These are phyloP conservation scores for Pyrenophora graminea DNA, from an alignment of 2,329 filamentous ascomycete genomes.

Conservation along the genomic window DNA sequence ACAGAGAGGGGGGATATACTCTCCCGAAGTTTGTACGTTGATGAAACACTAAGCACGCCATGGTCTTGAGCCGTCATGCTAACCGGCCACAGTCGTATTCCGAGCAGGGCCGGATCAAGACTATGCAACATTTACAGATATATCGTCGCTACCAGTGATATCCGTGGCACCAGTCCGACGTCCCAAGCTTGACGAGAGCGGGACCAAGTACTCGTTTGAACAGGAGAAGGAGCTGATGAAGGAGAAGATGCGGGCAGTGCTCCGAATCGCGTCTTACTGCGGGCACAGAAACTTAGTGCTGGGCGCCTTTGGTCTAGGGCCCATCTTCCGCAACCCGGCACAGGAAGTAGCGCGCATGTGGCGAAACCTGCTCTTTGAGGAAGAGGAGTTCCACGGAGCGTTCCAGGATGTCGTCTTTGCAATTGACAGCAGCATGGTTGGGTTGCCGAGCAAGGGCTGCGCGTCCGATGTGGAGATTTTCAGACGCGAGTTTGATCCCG, in stretches of 20 bases:
- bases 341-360: constrained; percentile 52
- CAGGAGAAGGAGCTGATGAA: constrained; percentile 72
- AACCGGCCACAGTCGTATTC: constrained; percentile 62
- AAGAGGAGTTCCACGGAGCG: constrained; percentile 50
- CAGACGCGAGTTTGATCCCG: constrained; percentile 45
- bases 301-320: constrained; percentile 52
- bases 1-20: constrained; percentile 70
- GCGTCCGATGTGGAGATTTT: constrained; percentile 48
- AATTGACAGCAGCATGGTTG: constrained; percentile 46
- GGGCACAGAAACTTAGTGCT: constrained; percentile 48
- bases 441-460: constrained; percentile 36
- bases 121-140: constrained; percentile 50
- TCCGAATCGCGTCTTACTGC: constrained; percentile 65
- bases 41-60: constrained; percentile 17
- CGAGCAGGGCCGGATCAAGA: constrained; percentile 64
- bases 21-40: constrained; percentile 64
- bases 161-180: constrained; percentile 73
- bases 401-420: constrained; percentile 53
- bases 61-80: not conserved
- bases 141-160: constrained; percentile 67
- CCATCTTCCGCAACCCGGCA: constrained; percentile 52
- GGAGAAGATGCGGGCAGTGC: constrained; percentile 72
- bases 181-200: constrained; percentile 71
- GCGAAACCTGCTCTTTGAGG: constrained; percentile 49
- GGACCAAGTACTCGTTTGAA: constrained; percentile 71